These are phyloP conservation scores for Sabuloglossum arenarium DNA, from an alignment of 495 filamentous ascomycete genomes.

Conservation along the genomic window DNA sequence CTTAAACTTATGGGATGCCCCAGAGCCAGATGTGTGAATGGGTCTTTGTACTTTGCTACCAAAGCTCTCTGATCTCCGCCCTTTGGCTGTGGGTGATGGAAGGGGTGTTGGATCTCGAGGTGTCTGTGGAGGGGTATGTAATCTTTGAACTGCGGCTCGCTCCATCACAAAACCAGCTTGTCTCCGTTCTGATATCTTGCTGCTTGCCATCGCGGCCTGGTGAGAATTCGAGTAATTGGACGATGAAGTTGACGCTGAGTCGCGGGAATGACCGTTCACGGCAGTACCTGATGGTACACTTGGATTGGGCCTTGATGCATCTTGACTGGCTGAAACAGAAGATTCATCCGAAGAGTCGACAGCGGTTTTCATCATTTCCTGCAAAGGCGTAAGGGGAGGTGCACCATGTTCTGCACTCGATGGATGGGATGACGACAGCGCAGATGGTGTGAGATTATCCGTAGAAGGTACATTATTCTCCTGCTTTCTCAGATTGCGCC, in stretches of 20 bases:
- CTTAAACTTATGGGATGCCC: constrained; percentile 31
- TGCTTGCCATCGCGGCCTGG: background rate
- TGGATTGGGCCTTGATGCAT: background rate
- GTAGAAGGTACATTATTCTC: background rate
- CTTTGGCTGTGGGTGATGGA: constrained; percentile 9
- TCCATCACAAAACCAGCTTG: constrained; percentile 14
- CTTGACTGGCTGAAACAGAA: constrained; percentile 6
- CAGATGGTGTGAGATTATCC: background rate
- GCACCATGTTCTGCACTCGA: constrained; percentile 7
- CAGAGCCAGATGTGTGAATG: constrained; percentile 28
- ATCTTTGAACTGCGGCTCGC: constrained; percentile 30
- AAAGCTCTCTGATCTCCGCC: constrained; percentile 25
- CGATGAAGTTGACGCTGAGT: background rate
- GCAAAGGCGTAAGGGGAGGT: constrained; percentile 16
- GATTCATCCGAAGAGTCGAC: constrained; percentile 17
- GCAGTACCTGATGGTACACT: background rate
- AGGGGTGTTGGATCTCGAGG: constrained; percentile 8
- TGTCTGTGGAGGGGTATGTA: constrained; percentile 20
- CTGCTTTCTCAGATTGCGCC: background rate
- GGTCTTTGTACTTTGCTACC: constrained; percentile 26
- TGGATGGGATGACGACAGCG: background rate
- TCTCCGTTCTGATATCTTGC: background rate
- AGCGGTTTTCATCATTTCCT: constrained; percentile 18
- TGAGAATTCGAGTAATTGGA: background rate
- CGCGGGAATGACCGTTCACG: constrained; percentile 2